phyloP scores from a whole-genome alignment of 2,329 filamentous ascomycete species.

The Diplocarpon rosae region DNA sequence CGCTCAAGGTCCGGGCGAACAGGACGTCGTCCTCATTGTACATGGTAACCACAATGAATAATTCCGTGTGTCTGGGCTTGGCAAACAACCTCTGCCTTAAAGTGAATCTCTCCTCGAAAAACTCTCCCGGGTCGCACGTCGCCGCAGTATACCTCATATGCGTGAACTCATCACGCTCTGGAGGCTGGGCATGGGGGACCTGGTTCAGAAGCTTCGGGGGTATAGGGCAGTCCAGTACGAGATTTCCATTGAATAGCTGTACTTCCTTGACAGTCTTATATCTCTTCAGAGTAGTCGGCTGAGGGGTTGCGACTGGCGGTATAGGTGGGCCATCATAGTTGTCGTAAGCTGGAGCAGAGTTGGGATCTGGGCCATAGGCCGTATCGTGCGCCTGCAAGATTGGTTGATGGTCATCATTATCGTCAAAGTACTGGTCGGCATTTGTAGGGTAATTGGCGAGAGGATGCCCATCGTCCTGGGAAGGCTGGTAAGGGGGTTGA shows the following conservation, averaged over 20 bases:
- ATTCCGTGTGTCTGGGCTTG: conserved; percentile 82
- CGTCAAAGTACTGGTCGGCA: conserved; percentile 31
- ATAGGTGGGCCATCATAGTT: conserved; percentile 31
- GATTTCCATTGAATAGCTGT: conserved; percentile 90
- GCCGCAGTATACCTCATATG: conserved; percentile 92
- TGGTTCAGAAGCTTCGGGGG: conserved; percentile 70
- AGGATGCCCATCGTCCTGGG: conserved; percentile 24
- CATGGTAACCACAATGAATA: conserved; percentile 97
- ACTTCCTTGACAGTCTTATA: conserved; percentile 99
- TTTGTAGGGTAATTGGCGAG: conserved; percentile 15
- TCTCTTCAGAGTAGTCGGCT: conserved; percentile 54
- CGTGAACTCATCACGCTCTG: conserved; percentile 81
- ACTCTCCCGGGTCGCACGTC: conserved; percentile 84
- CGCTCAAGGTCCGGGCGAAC: conserved; percentile 90
- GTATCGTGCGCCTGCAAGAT: conserved; percentile 51
- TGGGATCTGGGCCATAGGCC: conserved; percentile 48
- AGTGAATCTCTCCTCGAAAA: conserved; percentile 82
- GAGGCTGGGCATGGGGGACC: conserved; percentile 30
- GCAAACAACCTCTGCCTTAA: conserved; percentile 85
- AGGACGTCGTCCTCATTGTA: conserved; percentile 98
- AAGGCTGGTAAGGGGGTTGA: conserved; percentile 68
- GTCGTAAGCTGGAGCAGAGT: conserved; percentile 32
- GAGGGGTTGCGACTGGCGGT: conserved; percentile 39
- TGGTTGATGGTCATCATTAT: conserved; percentile 61
- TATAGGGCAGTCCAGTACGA: conserved; percentile 93